Base-by-base conservation (phyloP, 163 green algal genomes). In the Trebouxiophyceae sp. region DNA sequence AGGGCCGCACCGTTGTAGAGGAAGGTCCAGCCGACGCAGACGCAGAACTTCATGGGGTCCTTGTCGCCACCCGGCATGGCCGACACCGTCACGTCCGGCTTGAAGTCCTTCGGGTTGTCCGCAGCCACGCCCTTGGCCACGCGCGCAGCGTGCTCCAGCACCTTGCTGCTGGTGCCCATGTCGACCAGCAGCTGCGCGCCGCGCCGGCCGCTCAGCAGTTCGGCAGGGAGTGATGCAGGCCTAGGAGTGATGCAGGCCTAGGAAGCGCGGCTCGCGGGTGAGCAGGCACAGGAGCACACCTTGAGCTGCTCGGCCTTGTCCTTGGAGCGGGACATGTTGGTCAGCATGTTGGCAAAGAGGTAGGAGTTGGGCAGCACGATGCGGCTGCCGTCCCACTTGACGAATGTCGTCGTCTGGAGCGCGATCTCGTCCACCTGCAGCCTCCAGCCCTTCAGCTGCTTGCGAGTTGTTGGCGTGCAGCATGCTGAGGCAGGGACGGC, bases 401-500 rank as follows among this genome's bases (percentile, higher is more conserved):
- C 47, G 23, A 81, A 46, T 8, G 65, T 69, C 2, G 71, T 78
- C 39, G 70, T 78, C 46, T 71, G 57, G 65, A 81, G 67, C 7
- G 75, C 70, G 45, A 81, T 78, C 64, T 78, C 67, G 32, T 78
- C 71, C 28, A 81, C 70, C 74, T 78, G 45, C 32, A 65, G n/a
- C n/a, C n/a, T n/a, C n/a, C n/a, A n/a, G n/a, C n/a, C n/a, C n/a
- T n/a, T n/a, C n/a, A n/a, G n/a, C n/a, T n/a, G n/a, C n/a, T n/a
- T n/a, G n/a, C n/a, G n/a, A n/a, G n/a, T n/a, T n/a, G n/a, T n/a
- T n/a, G n/a, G n/a, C n/a, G n/a, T n/a, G n/a, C n/a, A n/a, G n/a
- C n/a, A n/a, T n/a, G n/a, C n/a, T n/a, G n/a, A n/a, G n/a, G n/a
- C n/a, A n/a, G n/a, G n/a, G n/a, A n/a, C n/a, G n/a, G n/a, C n/a